A percentile compares a stretch with the other conserved stretches of the same genome.
Evolutionary conservation across 495 filamentous ascomycete species (phyloP).

Genomic region (Glonium stellatum): DNA sequence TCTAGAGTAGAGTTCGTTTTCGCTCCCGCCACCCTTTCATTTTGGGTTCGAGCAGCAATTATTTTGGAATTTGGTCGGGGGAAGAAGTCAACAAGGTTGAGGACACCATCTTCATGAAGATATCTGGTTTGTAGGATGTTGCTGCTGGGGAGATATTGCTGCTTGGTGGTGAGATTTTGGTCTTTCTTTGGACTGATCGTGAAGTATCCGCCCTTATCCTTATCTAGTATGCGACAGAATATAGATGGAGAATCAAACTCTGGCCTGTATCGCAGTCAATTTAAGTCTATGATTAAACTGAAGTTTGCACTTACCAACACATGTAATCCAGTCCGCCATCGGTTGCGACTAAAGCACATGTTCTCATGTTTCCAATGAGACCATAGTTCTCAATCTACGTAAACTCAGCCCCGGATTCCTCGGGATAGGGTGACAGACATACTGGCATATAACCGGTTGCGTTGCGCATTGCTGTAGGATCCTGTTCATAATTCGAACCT

Average conservation of each 20-base stretch:
- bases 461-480: slow-evolving; percentile 13
- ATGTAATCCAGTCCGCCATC: slow-evolving; percentile 67
- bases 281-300: neutral
- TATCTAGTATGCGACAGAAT: slow-evolving; percentile 53
- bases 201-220: slow-evolving; percentile 64
- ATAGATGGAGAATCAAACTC: slow-evolving; percentile 31
- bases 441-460: slow-evolving; percentile 22
- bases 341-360: slow-evolving; percentile 65
- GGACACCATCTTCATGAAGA: slow-evolving; percentile 63
- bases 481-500: neutral
- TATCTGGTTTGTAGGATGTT: slow-evolving; percentile 66
- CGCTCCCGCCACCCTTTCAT: neutral
- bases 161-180: slow-evolving; percentile 53
- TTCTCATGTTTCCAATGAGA: slow-evolving; percentile 69
- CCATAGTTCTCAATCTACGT: slow-evolving; percentile 68
- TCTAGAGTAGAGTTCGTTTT: neutral
- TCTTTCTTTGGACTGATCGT: slow-evolving; percentile 49
- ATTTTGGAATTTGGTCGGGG: slow-evolving; percentile 49
- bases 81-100: slow-evolving; percentile 67
- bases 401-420: neutral
- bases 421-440: neutral
- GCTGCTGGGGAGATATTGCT: slow-evolving; percentile 62
- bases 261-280: slow-evolving; percentile 16
- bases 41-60: neutral
- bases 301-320: slow-evolving; percentile 52